Evolutionary conservation across 768 basidiomycete species (phyloP).

Genomic region (Suillus ampliporus): DNA sequence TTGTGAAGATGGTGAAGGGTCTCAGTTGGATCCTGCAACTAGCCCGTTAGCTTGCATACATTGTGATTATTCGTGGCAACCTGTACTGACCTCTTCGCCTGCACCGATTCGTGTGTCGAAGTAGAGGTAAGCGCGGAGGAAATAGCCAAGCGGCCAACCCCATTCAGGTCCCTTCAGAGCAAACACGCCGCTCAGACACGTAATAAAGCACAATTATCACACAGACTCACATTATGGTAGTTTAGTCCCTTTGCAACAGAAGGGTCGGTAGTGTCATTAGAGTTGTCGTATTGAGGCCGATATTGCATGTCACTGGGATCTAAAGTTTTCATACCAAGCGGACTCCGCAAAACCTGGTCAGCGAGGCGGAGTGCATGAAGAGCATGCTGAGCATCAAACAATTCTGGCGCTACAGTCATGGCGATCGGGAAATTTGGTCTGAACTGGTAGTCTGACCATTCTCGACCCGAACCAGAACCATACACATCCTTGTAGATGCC

Average conservation of each 20-base stretch:
- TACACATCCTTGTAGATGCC: slow-evolving; percentile 99
- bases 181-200: slow-evolving; percentile 19
- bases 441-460: slow-evolving; percentile 98
- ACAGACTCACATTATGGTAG: slow-evolving; percentile 77
- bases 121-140: slow-evolving; percentile 89
- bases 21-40: slow-evolving; percentile 60
- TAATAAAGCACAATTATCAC: slow-evolving; percentile 15
- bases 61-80: slow-evolving; percentile 11
- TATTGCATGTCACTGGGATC: slow-evolving; percentile 90
- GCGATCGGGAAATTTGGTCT: slow-evolving; percentile 94
- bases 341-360: slow-evolving; percentile 80
- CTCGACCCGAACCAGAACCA: slow-evolving; percentile 83
- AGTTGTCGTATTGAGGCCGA: slow-evolving; percentile 90
- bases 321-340: slow-evolving; percentile 96
- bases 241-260: slow-evolving; percentile 92
- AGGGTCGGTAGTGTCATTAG: slow-evolving; percentile 86
- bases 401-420: slow-evolving; percentile 95
- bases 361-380: slow-evolving; percentile 80
- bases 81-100: slow-evolving; percentile 65
- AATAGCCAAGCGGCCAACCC: slow-evolving; percentile 96
- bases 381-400: slow-evolving; percentile 85
- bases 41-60: background rate
- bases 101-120: slow-evolving; percentile 78
- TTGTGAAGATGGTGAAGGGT: slow-evolving; percentile 85
- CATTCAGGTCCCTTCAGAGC: slow-evolving; percentile 81